Percentiles rank a stretch among this genome's conserved stretches.
These are phyloP conservation scores for Pholiota molesta DNA, from an alignment of 768 basidiomycete genomes.

Conservation along the genomic window DNA sequence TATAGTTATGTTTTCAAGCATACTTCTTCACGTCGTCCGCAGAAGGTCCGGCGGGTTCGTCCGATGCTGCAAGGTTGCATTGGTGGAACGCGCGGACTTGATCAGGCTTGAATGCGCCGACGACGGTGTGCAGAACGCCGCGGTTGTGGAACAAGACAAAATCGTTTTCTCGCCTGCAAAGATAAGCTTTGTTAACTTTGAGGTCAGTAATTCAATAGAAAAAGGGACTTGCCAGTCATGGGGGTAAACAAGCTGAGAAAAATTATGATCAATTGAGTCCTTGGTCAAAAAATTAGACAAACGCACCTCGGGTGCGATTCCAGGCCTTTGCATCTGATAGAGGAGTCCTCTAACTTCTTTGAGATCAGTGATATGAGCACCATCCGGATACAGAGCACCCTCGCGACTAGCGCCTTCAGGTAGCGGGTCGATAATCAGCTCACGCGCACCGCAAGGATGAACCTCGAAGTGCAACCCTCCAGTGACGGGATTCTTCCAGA, in stretches of 20 bases:
- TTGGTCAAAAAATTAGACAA: neutral
- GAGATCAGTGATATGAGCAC: conserved; percentile 75
- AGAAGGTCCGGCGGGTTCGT: conserved; percentile 68
- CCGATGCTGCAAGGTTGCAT: conserved; percentile 85
- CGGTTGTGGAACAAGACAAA: conserved; percentile 88
- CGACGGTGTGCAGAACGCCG: conserved; percentile 78
- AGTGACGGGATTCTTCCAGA: conserved; percentile 94
- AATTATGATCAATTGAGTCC: neutral
- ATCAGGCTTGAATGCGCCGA: conserved; percentile 71
- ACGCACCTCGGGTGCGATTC: conserved; percentile 75
- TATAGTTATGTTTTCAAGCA: conserved; percentile 35
- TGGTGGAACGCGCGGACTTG: conserved; percentile 81
- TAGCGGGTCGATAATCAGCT: conserved; percentile 74
- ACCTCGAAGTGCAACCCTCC: conserved; percentile 86
- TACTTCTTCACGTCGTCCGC: conserved; percentile 68
- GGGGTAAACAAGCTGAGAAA: conserved; percentile 72
- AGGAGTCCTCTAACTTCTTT: conserved; percentile 71
- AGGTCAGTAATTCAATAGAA: neutral
- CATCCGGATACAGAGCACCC: conserved; percentile 81
- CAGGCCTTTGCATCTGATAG: conserved; percentile 88
- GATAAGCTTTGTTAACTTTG: neutral
- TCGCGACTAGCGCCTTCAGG: conserved; percentile 59
- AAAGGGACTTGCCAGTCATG: conserved; percentile 71
- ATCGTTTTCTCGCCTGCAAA: conserved; percentile 55
- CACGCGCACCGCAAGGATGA: conserved; percentile 75